A percentile compares a stretch with the other conserved stretches of the same genome.
These are phyloP conservation scores for Pythium rhizo-oryzae DNA, from an alignment of 352 stramenopile species.

Conservation along the genomic window DNA sequence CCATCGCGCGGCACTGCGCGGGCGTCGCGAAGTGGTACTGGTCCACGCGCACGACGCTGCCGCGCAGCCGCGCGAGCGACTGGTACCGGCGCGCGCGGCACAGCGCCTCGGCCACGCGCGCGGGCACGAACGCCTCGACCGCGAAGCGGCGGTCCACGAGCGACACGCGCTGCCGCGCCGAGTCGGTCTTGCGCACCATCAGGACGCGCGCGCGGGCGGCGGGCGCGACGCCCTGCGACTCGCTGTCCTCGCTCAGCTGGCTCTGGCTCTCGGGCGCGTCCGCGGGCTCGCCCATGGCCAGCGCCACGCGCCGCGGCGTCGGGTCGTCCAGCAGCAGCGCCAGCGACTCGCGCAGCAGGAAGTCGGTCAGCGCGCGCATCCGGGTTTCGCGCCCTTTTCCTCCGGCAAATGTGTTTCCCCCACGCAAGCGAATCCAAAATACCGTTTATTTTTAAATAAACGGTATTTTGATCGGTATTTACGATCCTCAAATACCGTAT, in stretches of 20 bases:
- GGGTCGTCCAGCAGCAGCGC: slow-evolving; percentile 43
- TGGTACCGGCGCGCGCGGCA: slow-evolving; percentile 32
- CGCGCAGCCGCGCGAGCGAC: slow-evolving; percentile 44
- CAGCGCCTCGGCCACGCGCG: slow-evolving; percentile 27
- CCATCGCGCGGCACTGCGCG: slow-evolving; percentile 41
- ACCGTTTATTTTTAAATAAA: too few relatives aligned
- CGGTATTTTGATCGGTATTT: too few relatives aligned
- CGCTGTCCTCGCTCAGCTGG: slow-evolving; percentile 54
- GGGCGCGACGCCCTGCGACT: slow-evolving; percentile 38
- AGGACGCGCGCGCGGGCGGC: slow-evolving; percentile 41
- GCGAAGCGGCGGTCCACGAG: slow-evolving; percentile 54
- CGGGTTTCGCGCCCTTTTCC: too few relatives aligned
- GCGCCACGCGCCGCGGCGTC: slow-evolving; percentile 20
- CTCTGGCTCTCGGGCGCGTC: slow-evolving; percentile 39
- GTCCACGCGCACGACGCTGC: slow-evolving; percentile 54
- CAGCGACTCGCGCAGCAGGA: slow-evolving; percentile 61
- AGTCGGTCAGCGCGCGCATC: slow-evolving; percentile 46
- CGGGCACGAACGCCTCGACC: slow-evolving; percentile 55
- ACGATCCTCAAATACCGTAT: too few relatives aligned
- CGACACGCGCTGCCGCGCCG: slow-evolving; percentile 39
- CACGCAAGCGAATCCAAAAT: neutral
- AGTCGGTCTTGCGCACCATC: slow-evolving; percentile 51
- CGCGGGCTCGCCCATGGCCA: slow-evolving; percentile 29
- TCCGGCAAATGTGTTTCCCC: neutral
- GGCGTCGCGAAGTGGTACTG: slow-evolving; percentile 68